Conservation (phyloP, 441 rosid genomes). For the Gossypium davidsonii region DNA sequence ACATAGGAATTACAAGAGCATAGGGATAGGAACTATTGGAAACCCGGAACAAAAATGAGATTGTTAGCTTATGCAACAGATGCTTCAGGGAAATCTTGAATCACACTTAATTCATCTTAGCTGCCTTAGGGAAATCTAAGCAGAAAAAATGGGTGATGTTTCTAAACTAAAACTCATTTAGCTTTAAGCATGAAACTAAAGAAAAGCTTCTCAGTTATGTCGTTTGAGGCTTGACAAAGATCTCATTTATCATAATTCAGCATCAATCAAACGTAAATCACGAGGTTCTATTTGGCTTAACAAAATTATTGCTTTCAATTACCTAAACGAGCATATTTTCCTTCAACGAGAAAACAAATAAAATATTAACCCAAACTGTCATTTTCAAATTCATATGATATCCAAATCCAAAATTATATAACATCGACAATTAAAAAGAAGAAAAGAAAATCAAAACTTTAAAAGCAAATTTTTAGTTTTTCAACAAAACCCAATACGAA, state of each 20-base stretch:
- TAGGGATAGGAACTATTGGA: background rate
- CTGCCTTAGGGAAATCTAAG: background rate
- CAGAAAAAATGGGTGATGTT: background rate
- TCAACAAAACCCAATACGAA: background rate
- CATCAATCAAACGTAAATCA: background rate
- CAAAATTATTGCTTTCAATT: background rate
- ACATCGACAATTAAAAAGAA: background rate
- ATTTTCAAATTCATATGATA: background rate
- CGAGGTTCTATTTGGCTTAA: background rate
- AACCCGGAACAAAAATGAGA: background rate
- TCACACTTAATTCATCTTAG: background rate
- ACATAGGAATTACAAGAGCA: background rate
- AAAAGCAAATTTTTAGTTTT: background rate
- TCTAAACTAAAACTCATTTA: background rate
- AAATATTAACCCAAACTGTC: background rate
- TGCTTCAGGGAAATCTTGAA: background rate
- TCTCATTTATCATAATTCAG: conserved; percentile 2
- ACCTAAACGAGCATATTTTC: background rate
- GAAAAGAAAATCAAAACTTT: background rate
- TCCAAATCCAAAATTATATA: background rate
- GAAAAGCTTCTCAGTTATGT: background rate
- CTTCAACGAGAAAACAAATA: background rate
- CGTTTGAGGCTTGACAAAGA: background rate
- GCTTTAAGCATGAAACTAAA: background rate
- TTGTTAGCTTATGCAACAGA: background rate